Conservation (phyloP, 495 filamentous ascomycete genomes). For the Aspergillus affinis region DNA sequence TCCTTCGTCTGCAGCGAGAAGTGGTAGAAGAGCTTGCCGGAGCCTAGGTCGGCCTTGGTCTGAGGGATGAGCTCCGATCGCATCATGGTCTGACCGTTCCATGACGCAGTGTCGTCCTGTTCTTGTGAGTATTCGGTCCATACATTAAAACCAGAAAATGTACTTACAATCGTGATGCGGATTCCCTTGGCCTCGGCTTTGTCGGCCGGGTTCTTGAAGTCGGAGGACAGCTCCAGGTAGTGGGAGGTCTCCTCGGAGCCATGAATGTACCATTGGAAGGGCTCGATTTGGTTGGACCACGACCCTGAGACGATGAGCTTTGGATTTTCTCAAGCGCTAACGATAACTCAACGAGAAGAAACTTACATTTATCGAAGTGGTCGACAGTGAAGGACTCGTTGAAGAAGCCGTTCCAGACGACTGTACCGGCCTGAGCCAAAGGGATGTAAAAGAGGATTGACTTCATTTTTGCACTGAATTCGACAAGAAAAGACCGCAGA, state of each 20-base stretch:
- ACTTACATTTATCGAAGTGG: conserved; percentile 27
- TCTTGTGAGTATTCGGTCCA: background rate
- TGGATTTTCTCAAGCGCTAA: background rate
- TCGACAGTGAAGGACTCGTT: conserved; percentile 20
- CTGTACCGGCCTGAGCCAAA: conserved; percentile 23
- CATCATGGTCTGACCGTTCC: conserved; percentile 61
- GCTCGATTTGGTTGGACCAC: conserved; percentile 63
- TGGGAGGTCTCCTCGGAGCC: conserved; percentile 51
- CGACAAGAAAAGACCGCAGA: background rate
- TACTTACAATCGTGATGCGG: conserved; percentile 63
- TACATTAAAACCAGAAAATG: too few relatives aligned
- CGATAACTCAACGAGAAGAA: background rate
- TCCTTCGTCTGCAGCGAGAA: conserved; percentile 62
- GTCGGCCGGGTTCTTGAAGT: conserved; percentile 69
- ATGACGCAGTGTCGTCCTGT: conserved; percentile 57
- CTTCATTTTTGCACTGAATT: conserved; percentile 16
- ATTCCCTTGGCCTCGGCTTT: conserved; percentile 59
- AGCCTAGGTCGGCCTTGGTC: conserved; percentile 60
- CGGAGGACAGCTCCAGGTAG: conserved; percentile 56
- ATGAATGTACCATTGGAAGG: conserved; percentile 76
- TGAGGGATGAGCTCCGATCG: conserved; percentile 68
- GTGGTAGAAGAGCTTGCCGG: conserved; percentile 66
- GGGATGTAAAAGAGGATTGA: conserved; percentile 16
- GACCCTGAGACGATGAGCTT: conserved; percentile 48
- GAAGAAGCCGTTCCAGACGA: conserved; percentile 32